Evolutionary conservation across 192 early-diverging fungal species (phyloP).

Genomic region (Paraglomus brasilianum): DNA sequence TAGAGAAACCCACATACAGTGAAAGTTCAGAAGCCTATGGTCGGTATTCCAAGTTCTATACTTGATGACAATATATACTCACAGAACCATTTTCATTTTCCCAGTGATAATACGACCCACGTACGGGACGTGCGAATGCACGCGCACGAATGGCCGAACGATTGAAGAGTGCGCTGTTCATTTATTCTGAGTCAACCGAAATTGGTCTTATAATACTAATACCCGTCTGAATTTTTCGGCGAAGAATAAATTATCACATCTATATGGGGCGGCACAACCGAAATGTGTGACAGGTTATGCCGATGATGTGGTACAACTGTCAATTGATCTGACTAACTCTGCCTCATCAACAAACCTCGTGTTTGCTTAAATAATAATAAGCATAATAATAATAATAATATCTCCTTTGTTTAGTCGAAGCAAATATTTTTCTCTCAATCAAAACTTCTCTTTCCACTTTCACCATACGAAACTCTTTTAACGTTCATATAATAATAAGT

Average conservation of each 20-base stretch:
- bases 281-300: neutral
- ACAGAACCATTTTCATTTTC: conserved; percentile 39
- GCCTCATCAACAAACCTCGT: neutral
- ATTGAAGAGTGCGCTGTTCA: conserved; percentile 33
- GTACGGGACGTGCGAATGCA: conserved; percentile 37
- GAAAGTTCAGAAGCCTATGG: neutral
- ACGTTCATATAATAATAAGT: too few relatives aligned
- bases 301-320: neutral
- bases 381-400: too few relatives aligned
- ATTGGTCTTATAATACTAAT: too few relatives aligned
- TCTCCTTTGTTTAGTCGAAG: neutral
- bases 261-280: neutral
- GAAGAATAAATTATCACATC: neutral
- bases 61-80: neutral
- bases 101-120: conserved; percentile 41
- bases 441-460: too few relatives aligned
- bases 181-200: neutral
- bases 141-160: conserved; percentile 42
- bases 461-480: too few relatives aligned
- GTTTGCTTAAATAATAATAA: conserved; percentile 3
- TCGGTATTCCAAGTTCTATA: neutral
- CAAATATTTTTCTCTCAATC: neutral
- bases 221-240: too few relatives aligned
- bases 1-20: conserved; percentile 30
- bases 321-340: conserved; percentile 13